Conservation (phyloP, 169 alveolate species). For the Eimeria necatrix region DNA sequence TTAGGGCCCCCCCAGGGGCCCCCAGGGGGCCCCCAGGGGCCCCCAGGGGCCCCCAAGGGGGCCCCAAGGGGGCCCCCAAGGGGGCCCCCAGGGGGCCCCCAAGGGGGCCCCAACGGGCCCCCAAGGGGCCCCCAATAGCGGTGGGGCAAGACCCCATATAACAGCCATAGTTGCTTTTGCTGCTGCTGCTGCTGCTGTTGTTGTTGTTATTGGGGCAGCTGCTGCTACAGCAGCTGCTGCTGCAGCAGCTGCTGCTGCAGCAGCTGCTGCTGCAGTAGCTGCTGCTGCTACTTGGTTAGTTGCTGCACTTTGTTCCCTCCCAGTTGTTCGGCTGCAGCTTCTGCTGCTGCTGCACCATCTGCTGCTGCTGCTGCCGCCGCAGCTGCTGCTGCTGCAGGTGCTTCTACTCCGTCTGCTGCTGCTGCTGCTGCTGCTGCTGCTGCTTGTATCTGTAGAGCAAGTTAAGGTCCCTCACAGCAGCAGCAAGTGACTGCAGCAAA, state of each 20-base stretch:
- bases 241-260: neutral
- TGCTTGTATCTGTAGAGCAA: neutral
- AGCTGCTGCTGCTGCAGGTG: too few species aligned
- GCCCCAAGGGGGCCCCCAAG: neutral
- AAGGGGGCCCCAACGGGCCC: neutral
- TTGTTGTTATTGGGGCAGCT: neutral
- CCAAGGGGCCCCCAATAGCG: neutral
- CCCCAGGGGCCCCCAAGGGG: neutral
- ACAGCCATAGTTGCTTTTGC: neutral
- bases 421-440: neutral
- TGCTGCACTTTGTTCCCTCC: neutral
- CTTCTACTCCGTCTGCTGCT: too few species aligned
- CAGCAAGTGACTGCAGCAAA: neutral
- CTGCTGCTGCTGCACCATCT: too few species aligned
- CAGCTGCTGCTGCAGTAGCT: neutral
- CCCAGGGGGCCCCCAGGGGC: neutral
- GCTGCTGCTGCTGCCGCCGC: too few species aligned
- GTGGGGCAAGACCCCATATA: neutral
- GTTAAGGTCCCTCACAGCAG: neutral
- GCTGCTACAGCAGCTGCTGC: neutral
- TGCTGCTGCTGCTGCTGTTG: conserved; percentile 21
- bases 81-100: neutral
- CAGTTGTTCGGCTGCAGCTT: too few species aligned
- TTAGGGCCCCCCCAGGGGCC: neutral
- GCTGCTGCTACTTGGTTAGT: too few species aligned